A percentile compares a stretch with the other conserved stretches of the same genome.
These are phyloP conservation scores for Pyrenopolyporus hunteri DNA, from an alignment of 495 filamentous ascomycete genomes.

Conservation along the genomic window DNA sequence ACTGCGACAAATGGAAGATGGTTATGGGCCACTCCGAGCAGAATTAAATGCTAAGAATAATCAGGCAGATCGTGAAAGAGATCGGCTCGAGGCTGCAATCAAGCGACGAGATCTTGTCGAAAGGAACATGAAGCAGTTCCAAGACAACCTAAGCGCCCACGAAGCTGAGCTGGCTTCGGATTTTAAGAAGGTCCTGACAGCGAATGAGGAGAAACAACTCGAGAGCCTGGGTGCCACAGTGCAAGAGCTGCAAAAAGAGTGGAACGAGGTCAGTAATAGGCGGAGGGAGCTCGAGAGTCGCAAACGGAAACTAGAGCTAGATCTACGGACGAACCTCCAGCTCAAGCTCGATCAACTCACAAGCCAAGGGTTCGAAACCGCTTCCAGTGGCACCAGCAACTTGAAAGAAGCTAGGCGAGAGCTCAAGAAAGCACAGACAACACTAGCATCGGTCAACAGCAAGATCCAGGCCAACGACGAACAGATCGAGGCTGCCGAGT, in stretches of 20 bases:
- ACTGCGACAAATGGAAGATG: constrained; percentile 76
- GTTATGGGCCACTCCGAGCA: constrained; percentile 77
- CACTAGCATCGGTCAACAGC: constrained; percentile 64
- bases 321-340: constrained; percentile 83
- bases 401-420: constrained; percentile 82
- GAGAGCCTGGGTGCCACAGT: constrained; percentile 71
- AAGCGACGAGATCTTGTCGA: constrained; percentile 75
- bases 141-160: constrained; percentile 73
- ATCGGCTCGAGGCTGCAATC: constrained; percentile 73
- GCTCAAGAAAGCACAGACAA: constrained; percentile 74
- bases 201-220: constrained; percentile 79
- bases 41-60: constrained; percentile 74
- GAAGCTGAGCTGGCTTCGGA: constrained; percentile 80
- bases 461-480: constrained; percentile 75
- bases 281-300: constrained; percentile 80
- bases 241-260: constrained; percentile 73
- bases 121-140: constrained; percentile 72
- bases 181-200: constrained; percentile 89
- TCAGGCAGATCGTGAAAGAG: constrained; percentile 74
- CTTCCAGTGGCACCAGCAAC: constrained; percentile 63
- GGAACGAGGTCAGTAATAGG: constrained; percentile 72
- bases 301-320: constrained; percentile 80
- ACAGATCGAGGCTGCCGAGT: constrained; percentile 69
- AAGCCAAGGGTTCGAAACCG: constrained; percentile 73
- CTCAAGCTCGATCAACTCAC: constrained; percentile 87